phyloP scores from a whole-genome alignment of 345 rosid species.

The Eucalyptus dawsonii region DNA sequence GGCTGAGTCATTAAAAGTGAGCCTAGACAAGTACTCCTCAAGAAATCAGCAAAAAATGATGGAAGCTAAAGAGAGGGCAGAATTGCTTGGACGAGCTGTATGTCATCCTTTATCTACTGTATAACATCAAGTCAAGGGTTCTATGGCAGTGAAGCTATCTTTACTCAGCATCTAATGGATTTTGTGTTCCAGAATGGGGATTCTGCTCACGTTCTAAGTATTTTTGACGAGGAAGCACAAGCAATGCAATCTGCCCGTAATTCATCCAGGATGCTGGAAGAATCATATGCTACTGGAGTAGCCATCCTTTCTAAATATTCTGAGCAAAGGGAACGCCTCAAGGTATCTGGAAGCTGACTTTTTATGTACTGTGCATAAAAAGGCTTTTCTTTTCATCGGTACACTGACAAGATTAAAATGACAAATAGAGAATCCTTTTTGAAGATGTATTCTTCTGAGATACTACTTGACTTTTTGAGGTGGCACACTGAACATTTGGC shows the following conservation, averaged over 20 bases:
- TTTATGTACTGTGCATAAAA: background rate
- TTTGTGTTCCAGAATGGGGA: constrained; percentile 54
- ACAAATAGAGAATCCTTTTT: background rate
- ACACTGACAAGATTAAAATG: background rate
- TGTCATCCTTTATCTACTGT: background rate
- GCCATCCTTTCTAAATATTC: constrained; percentile 81
- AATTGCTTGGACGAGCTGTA: constrained; percentile 73
- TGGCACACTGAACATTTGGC: background rate
- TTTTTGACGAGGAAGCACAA: constrained; percentile 87
- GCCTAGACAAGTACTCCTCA: constrained; percentile 51
- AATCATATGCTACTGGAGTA: constrained; percentile 65
- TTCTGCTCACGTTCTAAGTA: constrained; percentile 69
- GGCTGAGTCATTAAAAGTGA: constrained; percentile 63
- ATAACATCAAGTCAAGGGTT: background rate
- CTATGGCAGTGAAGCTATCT: background rate
- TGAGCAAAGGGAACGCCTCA: constrained; percentile 83
- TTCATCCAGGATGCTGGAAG: constrained; percentile 77
- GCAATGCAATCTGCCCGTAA: constrained; percentile 79
- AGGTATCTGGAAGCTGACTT: constrained; percentile 28
- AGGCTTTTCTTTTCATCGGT: background rate
- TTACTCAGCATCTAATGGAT: background rate
- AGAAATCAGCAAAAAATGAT: constrained; percentile 59
- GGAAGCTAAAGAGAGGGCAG: constrained; percentile 86
- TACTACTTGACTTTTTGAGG: background rate
- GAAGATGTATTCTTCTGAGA: background rate